Evolutionary conservation across 1,139 yeast species (phyloP).

Genomic region (Yamadazyma atlantica): DNA sequence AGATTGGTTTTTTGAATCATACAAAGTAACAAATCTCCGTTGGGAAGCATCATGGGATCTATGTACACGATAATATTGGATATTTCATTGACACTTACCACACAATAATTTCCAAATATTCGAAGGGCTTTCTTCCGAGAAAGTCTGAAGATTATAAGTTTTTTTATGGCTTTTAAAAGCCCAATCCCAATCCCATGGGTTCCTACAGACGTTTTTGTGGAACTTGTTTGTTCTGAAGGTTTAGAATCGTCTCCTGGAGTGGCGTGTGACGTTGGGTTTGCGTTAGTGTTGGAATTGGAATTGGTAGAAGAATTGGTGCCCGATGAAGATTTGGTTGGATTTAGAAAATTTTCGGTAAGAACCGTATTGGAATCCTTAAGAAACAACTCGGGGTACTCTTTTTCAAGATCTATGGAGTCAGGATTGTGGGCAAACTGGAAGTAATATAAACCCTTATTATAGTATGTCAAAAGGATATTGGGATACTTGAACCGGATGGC

Average conservation of each 20-base stretch:
- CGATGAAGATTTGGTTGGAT: slow-evolving; percentile 24
- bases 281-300: not conserved
- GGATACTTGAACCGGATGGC: slow-evolving; percentile 52
- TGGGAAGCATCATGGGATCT: slow-evolving; percentile 56
- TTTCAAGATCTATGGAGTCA: slow-evolving; percentile 29
- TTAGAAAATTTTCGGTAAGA: slow-evolving; percentile 21
- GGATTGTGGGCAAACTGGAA: slow-evolving; percentile 45
- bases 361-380: slow-evolving; percentile 30
- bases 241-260: not conserved
- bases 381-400: slow-evolving; percentile 34
- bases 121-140: slow-evolving; percentile 39
- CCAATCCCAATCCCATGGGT: slow-evolving; percentile 34
- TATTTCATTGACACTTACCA: slow-evolving; percentile 17
- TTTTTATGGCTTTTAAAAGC: slow-evolving; percentile 61
- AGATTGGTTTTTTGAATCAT: slow-evolving; percentile 25
- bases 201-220: not conserved
- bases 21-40: slow-evolving; percentile 49
- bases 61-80: slow-evolving; percentile 38
- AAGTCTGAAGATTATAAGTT: slow-evolving; percentile 49
- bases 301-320: slow-evolving; percentile 8
- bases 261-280: slow-evolving; percentile 8
- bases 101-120: slow-evolving; percentile 58
- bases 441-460: slow-evolving; percentile 63
- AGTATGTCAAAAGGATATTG: slow-evolving; percentile 53
- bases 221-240: not conserved